A percentile compares a stretch with the other conserved stretches of the same genome.
Conservation (phyloP, 2,329 filamentous ascomycete species). For the Penicillium corylophilum region DNA sequence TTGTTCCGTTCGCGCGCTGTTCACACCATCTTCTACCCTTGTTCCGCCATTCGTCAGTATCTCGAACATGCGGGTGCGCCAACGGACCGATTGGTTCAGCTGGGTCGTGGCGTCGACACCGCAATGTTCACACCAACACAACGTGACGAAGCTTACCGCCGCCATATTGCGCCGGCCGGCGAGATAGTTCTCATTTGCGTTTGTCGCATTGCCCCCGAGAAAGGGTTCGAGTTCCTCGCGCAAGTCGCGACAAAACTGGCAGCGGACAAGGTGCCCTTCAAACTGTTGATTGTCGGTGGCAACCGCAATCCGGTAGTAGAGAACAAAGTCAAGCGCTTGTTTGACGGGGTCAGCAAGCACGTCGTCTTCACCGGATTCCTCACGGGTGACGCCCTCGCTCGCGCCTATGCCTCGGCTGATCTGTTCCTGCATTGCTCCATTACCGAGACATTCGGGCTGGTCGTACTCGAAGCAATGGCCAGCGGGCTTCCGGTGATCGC, state of each 20-base stretch:
- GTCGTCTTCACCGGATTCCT: conserved; percentile 68
- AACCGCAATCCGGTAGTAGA: conserved; percentile 65
- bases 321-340: conserved; percentile 60
- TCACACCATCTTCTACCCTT: conserved; percentile 68
- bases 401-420: conserved; percentile 66
- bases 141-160: conserved; percentile 54
- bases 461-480: conserved; percentile 70
- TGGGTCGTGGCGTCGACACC: conserved; percentile 66
- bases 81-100: conserved; percentile 56
- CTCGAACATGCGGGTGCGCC: conserved; percentile 59
- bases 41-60: conserved; percentile 61
- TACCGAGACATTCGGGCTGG: conserved; percentile 70
- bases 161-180: conserved; percentile 58
- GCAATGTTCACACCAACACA: conserved; percentile 58
- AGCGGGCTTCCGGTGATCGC: conserved; percentile 68
- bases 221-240: conserved; percentile 68
- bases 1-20: conserved; percentile 63
- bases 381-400: conserved; percentile 60
- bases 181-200: conserved; percentile 67
- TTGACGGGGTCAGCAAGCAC: conserved; percentile 54
- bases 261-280: conserved; percentile 58
- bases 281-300: conserved; percentile 66
- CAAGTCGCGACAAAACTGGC: conserved; percentile 56
- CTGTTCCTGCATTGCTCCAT: conserved; percentile 71
- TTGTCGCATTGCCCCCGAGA: conserved; percentile 67